Evolutionary conservation across 495 filamentous ascomycete species (phyloP).

Genomic region (Haplographium delicatum): DNA sequence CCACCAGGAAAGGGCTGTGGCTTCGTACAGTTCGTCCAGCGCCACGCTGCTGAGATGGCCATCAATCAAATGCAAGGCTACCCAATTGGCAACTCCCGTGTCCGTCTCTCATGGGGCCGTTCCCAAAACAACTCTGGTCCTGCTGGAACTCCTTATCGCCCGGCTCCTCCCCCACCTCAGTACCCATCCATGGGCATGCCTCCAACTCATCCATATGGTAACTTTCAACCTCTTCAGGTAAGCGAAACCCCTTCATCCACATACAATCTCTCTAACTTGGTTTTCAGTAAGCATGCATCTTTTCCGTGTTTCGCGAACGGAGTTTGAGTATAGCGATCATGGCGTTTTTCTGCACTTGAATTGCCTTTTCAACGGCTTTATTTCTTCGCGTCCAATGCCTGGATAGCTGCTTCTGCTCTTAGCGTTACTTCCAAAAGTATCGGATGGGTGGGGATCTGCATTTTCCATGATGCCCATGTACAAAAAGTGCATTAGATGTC

Average conservation of each 20-base stretch:
- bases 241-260: neutral
- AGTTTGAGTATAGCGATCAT: slow-evolving; percentile 28
- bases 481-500: slow-evolving; percentile 31
- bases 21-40: slow-evolving; percentile 98
- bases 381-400: slow-evolving; percentile 27
- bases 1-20: slow-evolving; percentile 98
- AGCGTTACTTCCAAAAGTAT: slow-evolving; percentile 32
- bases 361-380: slow-evolving; percentile 23
- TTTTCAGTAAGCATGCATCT: slow-evolving; percentile 26
- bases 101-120: slow-evolving; percentile 94
- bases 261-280: slow-evolving; percentile 5
- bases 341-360: slow-evolving; percentile 26
- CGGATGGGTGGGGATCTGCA: slow-evolving; percentile 28
- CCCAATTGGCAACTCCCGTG: slow-evolving; percentile 97
- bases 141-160: slow-evolving; percentile 94
- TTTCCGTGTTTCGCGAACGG: slow-evolving; percentile 27
- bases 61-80: slow-evolving; percentile 99
- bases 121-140: slow-evolving; percentile 98
- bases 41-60: slow-evolving; percentile 98
- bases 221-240: slow-evolving; percentile 30
- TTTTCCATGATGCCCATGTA: slow-evolving; percentile 30
- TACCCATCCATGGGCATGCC: slow-evolving; percentile 85
- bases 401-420: slow-evolving; percentile 29
- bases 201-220: slow-evolving; percentile 52
- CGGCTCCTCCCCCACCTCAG: slow-evolving; percentile 82